phyloP scores from a whole-genome alignment of 768 basidiomycete genomes.

The Boletus pseudopeckii region DNA sequence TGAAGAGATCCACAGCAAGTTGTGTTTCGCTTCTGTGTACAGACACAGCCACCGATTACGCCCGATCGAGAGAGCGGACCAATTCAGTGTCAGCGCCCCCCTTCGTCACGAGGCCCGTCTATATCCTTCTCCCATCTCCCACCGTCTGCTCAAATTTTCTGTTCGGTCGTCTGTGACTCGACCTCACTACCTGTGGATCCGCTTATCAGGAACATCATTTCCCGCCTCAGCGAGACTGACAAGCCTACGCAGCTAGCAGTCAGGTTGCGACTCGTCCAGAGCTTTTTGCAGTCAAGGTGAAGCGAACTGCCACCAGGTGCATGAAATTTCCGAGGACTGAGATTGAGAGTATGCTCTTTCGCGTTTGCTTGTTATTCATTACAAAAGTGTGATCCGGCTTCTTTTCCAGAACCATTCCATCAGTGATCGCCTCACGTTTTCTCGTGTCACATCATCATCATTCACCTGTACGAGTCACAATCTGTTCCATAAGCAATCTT shows the following conservation, averaged over 20 bases:
- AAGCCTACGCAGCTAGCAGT: background rate
- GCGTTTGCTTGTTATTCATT: background rate
- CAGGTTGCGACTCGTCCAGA: background rate
- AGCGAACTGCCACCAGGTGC: conserved; percentile 5
- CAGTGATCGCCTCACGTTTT: background rate
- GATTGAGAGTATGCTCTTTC: conserved; percentile 3
- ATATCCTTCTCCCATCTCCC: conserved; percentile 18
- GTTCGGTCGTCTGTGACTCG: conserved; percentile 13
- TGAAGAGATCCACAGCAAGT: background rate
- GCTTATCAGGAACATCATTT: conserved; percentile 4
- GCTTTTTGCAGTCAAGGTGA: conserved; percentile 2
- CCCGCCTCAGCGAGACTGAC: background rate
- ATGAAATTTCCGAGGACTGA: background rate
- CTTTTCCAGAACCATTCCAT: conserved; percentile 4
- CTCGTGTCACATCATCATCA: conserved; percentile 1
- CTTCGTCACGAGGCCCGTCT: conserved; percentile 6
- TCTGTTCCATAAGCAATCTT: conserved; percentile 7
- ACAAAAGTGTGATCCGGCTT: conserved; percentile 3
- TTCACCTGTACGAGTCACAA: conserved; percentile 17
- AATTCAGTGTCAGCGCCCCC: background rate
- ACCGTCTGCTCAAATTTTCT: conserved; percentile 6
- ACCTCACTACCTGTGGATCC: conserved; percentile 12
- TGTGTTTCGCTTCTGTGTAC: too few relatives aligned
- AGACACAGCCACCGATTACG: conserved; percentile 25
- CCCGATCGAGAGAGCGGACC: conserved; percentile 7